phyloP scores from a whole-genome alignment of 1,139 yeast species.

The Zhuliangozyma blackwelliae region DNA sequence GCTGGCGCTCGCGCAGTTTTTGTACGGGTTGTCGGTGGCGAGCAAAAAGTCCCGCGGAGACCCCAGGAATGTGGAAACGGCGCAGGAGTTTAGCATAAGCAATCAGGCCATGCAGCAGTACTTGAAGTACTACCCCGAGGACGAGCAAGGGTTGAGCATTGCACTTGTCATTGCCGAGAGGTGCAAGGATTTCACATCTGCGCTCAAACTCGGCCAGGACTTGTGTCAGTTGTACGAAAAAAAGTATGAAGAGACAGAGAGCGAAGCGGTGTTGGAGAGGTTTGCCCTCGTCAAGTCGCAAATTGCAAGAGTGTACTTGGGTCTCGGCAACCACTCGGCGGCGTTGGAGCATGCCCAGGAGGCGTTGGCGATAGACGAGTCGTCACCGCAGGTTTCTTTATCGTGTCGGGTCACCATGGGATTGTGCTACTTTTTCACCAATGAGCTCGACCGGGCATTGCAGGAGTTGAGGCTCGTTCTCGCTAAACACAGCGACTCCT shows the following conservation, averaged over 20 bases:
- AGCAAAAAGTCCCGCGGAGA: slow-evolving; percentile 40
- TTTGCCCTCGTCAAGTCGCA: slow-evolving; percentile 65
- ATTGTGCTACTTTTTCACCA: slow-evolving; percentile 58
- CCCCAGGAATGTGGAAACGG: slow-evolving; percentile 51
- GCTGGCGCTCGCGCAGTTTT: slow-evolving; percentile 64
- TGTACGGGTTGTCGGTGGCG: slow-evolving; percentile 63
- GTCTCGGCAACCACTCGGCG: slow-evolving; percentile 46
- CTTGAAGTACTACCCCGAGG: slow-evolving; percentile 62
- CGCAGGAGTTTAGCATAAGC: slow-evolving; percentile 65
- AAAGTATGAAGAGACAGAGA: slow-evolving; percentile 55
- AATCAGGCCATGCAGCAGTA: slow-evolving; percentile 71
- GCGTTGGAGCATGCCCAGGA: slow-evolving; percentile 63
- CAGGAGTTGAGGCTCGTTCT: slow-evolving; percentile 63
- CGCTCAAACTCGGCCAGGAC: slow-evolving; percentile 43
- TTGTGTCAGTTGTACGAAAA: slow-evolving; percentile 51
- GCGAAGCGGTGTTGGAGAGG: slow-evolving; percentile 39
- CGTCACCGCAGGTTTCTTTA: slow-evolving; percentile 22
- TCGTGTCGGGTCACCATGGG: slow-evolving; percentile 72
- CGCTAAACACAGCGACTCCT: slow-evolving; percentile 40
- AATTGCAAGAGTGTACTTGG: slow-evolving; percentile 66
- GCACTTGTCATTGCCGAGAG: slow-evolving; percentile 66
- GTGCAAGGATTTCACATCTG: slow-evolving; percentile 55
- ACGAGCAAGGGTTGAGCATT: slow-evolving; percentile 57
- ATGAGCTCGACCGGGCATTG: slow-evolving; percentile 60
- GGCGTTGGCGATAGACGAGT: slow-evolving; percentile 44